Base-by-base conservation (phyloP, 179 eudicot genomes). In the Carnegiea gigantea region DNA sequence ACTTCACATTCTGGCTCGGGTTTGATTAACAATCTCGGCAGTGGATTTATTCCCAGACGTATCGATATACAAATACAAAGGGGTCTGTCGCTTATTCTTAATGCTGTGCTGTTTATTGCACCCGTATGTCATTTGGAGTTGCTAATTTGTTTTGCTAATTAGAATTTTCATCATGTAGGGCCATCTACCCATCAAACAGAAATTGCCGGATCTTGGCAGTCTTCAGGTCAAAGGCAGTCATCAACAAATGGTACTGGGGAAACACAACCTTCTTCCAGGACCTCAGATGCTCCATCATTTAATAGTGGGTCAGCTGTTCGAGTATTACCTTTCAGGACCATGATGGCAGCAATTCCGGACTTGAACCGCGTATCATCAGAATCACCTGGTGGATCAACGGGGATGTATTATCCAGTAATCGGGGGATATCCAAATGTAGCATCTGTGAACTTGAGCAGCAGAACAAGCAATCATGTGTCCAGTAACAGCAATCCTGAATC, bases 1-100 rank as follows among this genome's bases (percentile, higher is more conserved):
- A 75, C 85, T 53, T 76, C 62, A 75, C 90, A 84, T 44, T 78
- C 89, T 78, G 89, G 87, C 70, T 77, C 89, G 70, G 93, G 92
- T 76, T 79, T 83, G 81, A 64, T 86, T 74, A 88, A 85, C 80
- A 93, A 90, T 70, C 70, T 85, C 80, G 92, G 91, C 81, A 78
- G 90, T 82, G 97, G 93, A 17, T 84, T 87, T 72, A 74, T 85
- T 79, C 92, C 95, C 11, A 93, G 99, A 76, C 93, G 91, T 84
- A 92, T 94, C 77, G 98, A 95, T 85, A 94, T 95, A 84, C 92
- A 95, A 81, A 94, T 93, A 82, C 89, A 91, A 54, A 86, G 95
- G 91, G 97, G 98, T 94, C 77, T 48, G 40, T 18, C 59, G 12
- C 79, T 72, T 82, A 9, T 70, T 53, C 68, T 77, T 44, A 38